phyloP scores from a whole-genome alignment of 2,329 filamentous ascomycete species.

The Zymoseptoria tritici region DNA sequence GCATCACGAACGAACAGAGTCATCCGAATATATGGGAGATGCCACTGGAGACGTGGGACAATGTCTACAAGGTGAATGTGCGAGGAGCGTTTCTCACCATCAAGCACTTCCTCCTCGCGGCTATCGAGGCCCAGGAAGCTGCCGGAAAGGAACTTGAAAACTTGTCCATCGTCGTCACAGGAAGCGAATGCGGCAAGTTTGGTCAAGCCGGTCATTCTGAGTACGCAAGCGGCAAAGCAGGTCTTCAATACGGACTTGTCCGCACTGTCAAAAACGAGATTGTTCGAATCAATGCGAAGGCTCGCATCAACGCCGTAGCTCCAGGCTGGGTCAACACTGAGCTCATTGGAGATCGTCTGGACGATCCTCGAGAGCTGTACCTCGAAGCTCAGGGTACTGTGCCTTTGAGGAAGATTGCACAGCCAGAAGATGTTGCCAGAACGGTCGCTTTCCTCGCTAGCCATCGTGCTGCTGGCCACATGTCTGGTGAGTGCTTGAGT shows the following conservation, averaged over 20 bases:
- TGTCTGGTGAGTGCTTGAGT: constrained; percentile 47
- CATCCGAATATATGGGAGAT: constrained; percentile 48
- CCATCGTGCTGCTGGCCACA: constrained; percentile 46
- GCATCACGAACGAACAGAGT: constrained; percentile 44
- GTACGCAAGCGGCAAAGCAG: constrained; percentile 46
- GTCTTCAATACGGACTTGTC: constrained; percentile 47
- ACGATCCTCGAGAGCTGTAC: constrained; percentile 45
- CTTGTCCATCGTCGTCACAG: constrained; percentile 47
- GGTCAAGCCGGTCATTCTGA: constrained; percentile 45
- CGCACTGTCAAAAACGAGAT: constrained; percentile 50
- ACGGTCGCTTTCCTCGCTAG: constrained; percentile 45
- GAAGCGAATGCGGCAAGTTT: constrained; percentile 46
- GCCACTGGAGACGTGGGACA: constrained; percentile 45
- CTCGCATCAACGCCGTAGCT: constrained; percentile 47
- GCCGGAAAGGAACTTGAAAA: constrained; percentile 38
- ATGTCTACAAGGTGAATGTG: constrained; percentile 44
- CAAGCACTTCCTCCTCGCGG: constrained; percentile 47
- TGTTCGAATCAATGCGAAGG: constrained; percentile 43
- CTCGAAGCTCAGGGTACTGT: constrained; percentile 45
- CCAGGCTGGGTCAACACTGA: constrained; percentile 44
- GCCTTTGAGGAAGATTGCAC: constrained; percentile 41
- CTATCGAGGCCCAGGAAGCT: constrained; percentile 34
- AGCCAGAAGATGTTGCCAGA: constrained; percentile 43
- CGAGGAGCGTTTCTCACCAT: constrained; percentile 49
- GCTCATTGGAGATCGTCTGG: constrained; percentile 42